Base-by-base conservation (phyloP, 129 eudicot genomes). In the Glebionis coronaria region DNA sequence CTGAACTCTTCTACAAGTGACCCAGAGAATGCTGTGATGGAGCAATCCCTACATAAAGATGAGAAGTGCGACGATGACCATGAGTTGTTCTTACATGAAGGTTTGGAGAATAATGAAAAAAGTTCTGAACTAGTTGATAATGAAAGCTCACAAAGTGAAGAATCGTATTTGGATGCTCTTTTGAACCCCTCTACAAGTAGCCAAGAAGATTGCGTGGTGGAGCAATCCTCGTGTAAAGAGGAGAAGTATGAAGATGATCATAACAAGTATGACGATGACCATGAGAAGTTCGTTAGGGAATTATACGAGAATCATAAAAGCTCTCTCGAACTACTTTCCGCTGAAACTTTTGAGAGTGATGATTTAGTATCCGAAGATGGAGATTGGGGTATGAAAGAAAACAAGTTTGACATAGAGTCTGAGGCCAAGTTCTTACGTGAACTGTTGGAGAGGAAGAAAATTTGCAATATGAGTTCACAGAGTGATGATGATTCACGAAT, bases 321-420 rank as follows among this genome's bases (percentile, higher is more conserved):
- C 42, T 35, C 42, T 35, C 7, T 8, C 1, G 72, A 51, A 20
- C 45, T 49, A n/a, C 11, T 72, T 38, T 49, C n/a, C 68, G 13
- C 50, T 54, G 23, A 20, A 62, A 66, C 45, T 52, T 44, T 63
- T 51, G 59, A 66, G 42, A 60, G 64, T 56, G 78, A 72, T 65
- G 70, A 23, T 53, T 35, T 63, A 50, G 53, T 64, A 60, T 57
- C 21, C 60, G 77, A 68, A 50, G 75, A 75, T 56, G 50, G 73
- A 5, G 54, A 56, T 28, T 46, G 58, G 50, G 81, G 65, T 45
- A 54, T 54, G 42, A 1, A 6, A 35, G 42, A 1, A 35, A 6
- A 35, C 6, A 6, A 35, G 42, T 35, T 35, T 35, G 42, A 35
- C 42, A 35, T 35, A 35, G 7, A 9, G 42, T 35, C 42, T 35